Conservation (phyloP, 2,329 filamentous ascomycete species). For the Arthrobotrys entomopaga region DNA sequence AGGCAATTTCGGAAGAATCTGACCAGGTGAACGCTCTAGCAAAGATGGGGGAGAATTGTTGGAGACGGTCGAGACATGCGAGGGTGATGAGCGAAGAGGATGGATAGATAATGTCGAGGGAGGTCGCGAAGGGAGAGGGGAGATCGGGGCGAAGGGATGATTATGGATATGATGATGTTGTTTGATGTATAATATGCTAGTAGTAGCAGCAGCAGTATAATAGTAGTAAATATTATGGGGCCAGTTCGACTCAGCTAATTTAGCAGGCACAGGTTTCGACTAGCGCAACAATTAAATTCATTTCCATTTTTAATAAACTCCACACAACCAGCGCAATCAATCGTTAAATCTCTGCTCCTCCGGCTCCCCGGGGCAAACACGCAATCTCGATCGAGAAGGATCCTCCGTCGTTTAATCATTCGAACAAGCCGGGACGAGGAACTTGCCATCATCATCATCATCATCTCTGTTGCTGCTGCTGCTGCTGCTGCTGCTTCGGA, state of each 20-base stretch:
- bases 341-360: conserved; percentile 24
- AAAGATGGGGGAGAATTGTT: conserved; percentile 19
- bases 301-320: conserved; percentile 9
- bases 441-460: not conserved
- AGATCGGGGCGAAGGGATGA: conserved; percentile 40
- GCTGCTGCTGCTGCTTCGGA: not conserved
- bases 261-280: conserved; percentile 22
- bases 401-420: not conserved
- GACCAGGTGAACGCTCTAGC: conserved; percentile 19
- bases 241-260: conserved; percentile 34
- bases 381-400: not conserved
- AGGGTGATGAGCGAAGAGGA: conserved; percentile 14
- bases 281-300: conserved; percentile 37
- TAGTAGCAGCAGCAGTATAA: conserved; percentile 23
- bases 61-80: conserved; percentile 15
- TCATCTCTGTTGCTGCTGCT: not conserved
- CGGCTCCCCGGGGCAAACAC: not conserved
- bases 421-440: not conserved
- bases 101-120: conserved; percentile 14
- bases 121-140: conserved; percentile 23
- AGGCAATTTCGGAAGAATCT: conserved; percentile 56
- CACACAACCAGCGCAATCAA: conserved; percentile 18
- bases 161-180: conserved; percentile 14
- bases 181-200: not conserved
- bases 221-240: conserved; percentile 36